These are phyloP conservation scores for Beta macrorhiza DNA, from an alignment of 179 eudicot species.

Conservation along the genomic window DNA sequence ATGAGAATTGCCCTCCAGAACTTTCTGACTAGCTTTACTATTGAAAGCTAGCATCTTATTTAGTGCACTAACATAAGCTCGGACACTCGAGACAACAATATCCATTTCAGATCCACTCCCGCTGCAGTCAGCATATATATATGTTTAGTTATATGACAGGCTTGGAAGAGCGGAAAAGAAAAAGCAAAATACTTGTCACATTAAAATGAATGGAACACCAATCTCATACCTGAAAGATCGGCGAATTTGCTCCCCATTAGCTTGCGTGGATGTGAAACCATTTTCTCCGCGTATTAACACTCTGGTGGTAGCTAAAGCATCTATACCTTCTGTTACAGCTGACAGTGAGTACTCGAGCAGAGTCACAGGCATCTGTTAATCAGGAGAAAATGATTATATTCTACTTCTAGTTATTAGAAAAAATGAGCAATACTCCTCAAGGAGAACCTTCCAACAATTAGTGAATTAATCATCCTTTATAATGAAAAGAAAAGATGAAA, in stretches of 20 bases:
- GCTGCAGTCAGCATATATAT: conserved; percentile 39
- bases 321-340: conserved; percentile 90
- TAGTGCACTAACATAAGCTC: conserved; percentile 82
- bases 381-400: conserved; percentile 8
- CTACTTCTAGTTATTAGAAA: not conserved
- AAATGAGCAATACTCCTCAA: not conserved
- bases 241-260: conserved; percentile 51
- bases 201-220: not conserved
- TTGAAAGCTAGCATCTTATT: conserved; percentile 80
- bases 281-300: conserved; percentile 68
- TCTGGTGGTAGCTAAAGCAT: conserved; percentile 82
- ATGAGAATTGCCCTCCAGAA: conserved; percentile 21
- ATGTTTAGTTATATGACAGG: not conserved
- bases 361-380: conserved; percentile 66
- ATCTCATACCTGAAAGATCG: conserved; percentile 70
- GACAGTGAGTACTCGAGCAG: conserved; percentile 77
- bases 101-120: conserved; percentile 92
- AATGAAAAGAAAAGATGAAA: not conserved
- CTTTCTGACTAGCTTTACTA: conserved; percentile 31
- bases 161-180: not conserved
- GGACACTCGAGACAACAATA: conserved; percentile 86
- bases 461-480: not conserved
- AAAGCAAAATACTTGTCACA: not conserved
- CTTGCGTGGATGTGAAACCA: conserved; percentile 51
- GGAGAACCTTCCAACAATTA: not conserved